Evolutionary conservation across 2,329 filamentous ascomycete species (phyloP), one percentile per base, ranked within the genome.

Genomic region (Trichophaea hybrida): DNA sequence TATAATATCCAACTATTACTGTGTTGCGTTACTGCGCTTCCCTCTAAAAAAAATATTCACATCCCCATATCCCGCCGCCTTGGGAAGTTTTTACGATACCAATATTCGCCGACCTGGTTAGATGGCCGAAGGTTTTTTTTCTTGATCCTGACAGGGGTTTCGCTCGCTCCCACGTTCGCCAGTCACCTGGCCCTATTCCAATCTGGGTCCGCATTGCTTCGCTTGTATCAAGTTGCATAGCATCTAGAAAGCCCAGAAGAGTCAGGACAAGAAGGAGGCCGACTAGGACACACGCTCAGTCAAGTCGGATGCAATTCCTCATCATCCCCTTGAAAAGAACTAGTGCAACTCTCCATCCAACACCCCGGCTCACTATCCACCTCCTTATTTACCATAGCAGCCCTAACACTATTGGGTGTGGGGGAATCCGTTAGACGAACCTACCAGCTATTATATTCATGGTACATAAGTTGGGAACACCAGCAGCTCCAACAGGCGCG

Each of bases 91-190:
- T 53, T 37, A 53, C 50, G 50, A 53, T 37, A 34, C 33, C 32
- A 35, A 53, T n/a, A 52, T 52, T 38, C 37, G 37, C 34, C 38
- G 35, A 56, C 35, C 48, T 54, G 15, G 46, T 54, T 58, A 49
- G 46, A 33, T 24, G n/a, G 37, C 54, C 38, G 38, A 54, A 33
- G 24, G 24, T 62, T 62, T 55, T 50, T 65, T 64, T 59, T 63
- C 48, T 61, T 55, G 58, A 60, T 62, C 62, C 57, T 62, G 59
- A 56, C 59, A 62, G 63, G 62, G 64, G 64, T 61, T 53, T 64
- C 57, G 62, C 62, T 60, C 60, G 60, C 58, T 62, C 62, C 57
- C 31, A 53, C 50, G 33, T 32, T 53, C 32, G 49, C 56, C 61
- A 57, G 64, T 65, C 64, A 65, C 64, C 64, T 65, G 64, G 55